Evolutionary conservation across 495 filamentous ascomycete genomes (phyloP).

Genomic region (Staphylotrichum tortipilum): DNA sequence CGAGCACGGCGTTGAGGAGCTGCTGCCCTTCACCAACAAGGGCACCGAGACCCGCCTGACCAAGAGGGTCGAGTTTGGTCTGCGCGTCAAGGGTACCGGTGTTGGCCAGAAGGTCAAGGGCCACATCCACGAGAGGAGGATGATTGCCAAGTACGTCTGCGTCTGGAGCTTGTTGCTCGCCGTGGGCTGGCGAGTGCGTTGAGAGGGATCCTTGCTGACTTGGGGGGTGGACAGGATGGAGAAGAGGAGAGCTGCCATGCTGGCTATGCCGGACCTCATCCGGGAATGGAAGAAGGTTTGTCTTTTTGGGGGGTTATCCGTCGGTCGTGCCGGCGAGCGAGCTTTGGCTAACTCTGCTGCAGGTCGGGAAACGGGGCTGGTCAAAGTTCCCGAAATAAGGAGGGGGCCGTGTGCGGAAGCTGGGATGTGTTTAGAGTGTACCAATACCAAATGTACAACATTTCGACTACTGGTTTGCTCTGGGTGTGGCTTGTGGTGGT

Average conservation of each 20-base stretch:
- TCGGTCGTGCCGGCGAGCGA: too few species aligned
- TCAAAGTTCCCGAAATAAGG: constrained; percentile 74
- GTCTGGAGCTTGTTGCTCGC: neutral
- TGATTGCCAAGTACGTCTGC: constrained; percentile 58
- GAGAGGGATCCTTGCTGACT: constrained; percentile 10
- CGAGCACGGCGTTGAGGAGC: constrained; percentile 70
- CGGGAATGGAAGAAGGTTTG: constrained; percentile 86
- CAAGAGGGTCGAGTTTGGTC: constrained; percentile 59
- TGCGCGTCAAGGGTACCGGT: constrained; percentile 82
- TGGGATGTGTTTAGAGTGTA: constrained; percentile 18
- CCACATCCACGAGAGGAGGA: constrained; percentile 80
- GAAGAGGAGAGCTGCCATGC: constrained; percentile 81
- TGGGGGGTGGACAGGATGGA: constrained; percentile 55
- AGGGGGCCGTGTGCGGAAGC: neutral
- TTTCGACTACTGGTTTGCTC: neutral
- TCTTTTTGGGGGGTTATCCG: constrained; percentile 1
- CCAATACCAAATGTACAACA: constrained; percentile 20
- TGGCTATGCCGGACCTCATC: constrained; percentile 85
- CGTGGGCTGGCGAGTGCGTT: neutral
- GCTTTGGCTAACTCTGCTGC: constrained; percentile 9
- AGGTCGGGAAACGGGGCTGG: constrained; percentile 84
- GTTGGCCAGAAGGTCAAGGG: constrained; percentile 91
- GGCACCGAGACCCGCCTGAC: constrained; percentile 58
- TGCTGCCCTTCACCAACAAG: constrained; percentile 73
- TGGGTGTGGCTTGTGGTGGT: neutral